These are phyloP conservation scores for Fusarium ambrosium DNA, from an alignment of 2,329 filamentous ascomycete genomes.

Conservation along the genomic window DNA sequence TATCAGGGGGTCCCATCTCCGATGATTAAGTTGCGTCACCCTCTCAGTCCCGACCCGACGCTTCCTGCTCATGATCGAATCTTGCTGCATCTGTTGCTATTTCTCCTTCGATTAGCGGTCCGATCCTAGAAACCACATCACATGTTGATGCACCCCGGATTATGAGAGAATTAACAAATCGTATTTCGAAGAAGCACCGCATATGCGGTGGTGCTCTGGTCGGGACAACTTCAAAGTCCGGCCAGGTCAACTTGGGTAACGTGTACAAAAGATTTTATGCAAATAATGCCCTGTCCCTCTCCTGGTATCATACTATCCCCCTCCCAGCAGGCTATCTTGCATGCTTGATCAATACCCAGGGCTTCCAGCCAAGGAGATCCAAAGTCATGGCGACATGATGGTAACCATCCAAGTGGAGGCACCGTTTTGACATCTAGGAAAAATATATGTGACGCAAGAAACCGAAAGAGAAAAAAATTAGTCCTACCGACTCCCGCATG, in stretches of 20 bases:
- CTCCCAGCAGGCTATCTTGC: constrained; percentile 14
- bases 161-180: constrained; percentile 17
- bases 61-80: constrained; percentile 19
- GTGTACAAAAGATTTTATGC: constrained; percentile 32
- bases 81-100: constrained; percentile 12
- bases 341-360: constrained; percentile 15
- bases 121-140: constrained; percentile 10
- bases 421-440: constrained; percentile 46
- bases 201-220: constrained; percentile 8
- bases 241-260: constrained; percentile 9
- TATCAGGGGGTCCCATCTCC: constrained; percentile 11
- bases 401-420: constrained; percentile 19
- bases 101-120: constrained; percentile 31
- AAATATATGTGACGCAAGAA: constrained; percentile 27
- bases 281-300: constrained; percentile 27
- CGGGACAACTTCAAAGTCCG: not conserved
- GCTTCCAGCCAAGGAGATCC: constrained; percentile 23
- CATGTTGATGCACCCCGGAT: not conserved
- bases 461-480: constrained; percentile 8
- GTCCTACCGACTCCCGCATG: constrained; percentile 11
- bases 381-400: constrained; percentile 45
- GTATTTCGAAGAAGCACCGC: constrained; percentile 10
- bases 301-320: constrained; percentile 20
- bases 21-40: constrained; percentile 28
- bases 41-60: constrained; percentile 1